Percentiles rank a stretch among this genome's conserved stretches.
Evolutionary conservation across 2,329 filamentous ascomycete genomes (phyloP).

Genomic region (Colletotrichum sansevieriae): DNA sequence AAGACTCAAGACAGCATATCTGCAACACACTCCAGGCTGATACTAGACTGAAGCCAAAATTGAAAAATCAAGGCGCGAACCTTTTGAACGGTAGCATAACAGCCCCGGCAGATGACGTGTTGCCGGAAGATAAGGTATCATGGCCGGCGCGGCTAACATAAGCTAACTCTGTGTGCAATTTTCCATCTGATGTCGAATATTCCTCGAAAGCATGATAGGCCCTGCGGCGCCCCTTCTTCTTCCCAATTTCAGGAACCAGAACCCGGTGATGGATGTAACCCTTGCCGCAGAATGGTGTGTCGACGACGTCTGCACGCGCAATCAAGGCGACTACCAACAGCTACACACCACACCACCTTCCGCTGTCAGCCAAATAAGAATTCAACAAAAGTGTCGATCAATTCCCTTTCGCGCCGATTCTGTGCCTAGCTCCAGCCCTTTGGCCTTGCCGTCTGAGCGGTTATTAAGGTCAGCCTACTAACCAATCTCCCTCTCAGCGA

Average conservation of each 20-base stretch:
- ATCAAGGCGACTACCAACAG: not conserved
- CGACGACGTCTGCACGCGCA: slow-evolving; percentile 21
- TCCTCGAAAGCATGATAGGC: slow-evolving; percentile 23
- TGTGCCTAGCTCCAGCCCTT: slow-evolving; percentile 7
- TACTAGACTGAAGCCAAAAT: slow-evolving; percentile 15
- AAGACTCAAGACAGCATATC: slow-evolving; percentile 29
- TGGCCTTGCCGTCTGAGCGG: slow-evolving; percentile 31
- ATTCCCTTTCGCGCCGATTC: slow-evolving; percentile 7
- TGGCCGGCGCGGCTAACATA: slow-evolving; percentile 5
- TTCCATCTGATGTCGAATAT: slow-evolving; percentile 33
- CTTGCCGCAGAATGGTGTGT: slow-evolving; percentile 33
- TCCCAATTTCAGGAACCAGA: slow-evolving; percentile 33
- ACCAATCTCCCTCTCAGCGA: not conserved
- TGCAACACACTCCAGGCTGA: slow-evolving; percentile 25
- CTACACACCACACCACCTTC: not conserved
- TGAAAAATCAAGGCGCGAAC: not conserved
- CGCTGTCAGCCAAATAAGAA: slow-evolving; percentile 15
- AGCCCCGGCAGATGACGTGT: slow-evolving; percentile 35
- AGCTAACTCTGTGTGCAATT: slow-evolving; percentile 3
- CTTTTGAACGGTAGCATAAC: slow-evolving; percentile 18
- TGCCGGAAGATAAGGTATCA: slow-evolving; percentile 27
- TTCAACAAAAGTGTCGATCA: slow-evolving; percentile 31
- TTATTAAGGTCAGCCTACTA: slow-evolving; percentile 13
- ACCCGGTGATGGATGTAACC: slow-evolving; percentile 36
- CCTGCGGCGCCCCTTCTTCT: slow-evolving; percentile 17